phyloP scores from a whole-genome alignment of 768 basidiomycete genomes.

The Termitomyces sp. region DNA sequence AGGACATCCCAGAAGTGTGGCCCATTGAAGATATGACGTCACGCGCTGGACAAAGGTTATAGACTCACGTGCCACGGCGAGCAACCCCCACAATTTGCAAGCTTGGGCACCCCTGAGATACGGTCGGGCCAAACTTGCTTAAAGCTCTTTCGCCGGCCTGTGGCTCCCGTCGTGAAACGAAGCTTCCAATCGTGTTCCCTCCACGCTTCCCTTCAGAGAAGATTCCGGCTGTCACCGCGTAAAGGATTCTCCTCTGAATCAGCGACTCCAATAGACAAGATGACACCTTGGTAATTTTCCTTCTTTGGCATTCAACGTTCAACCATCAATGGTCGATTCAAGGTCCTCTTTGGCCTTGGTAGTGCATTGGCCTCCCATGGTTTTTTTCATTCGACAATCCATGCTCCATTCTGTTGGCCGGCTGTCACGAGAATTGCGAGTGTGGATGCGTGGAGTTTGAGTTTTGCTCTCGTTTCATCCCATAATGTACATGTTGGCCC shows the following conservation, averaged over 20 bases:
- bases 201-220: not conserved
- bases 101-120: not conserved
- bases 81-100: not conserved
- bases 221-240: not conserved
- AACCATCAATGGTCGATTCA: not conserved
- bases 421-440: not conserved
- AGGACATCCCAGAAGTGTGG: not conserved
- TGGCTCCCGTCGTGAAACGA: not conserved
- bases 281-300: not conserved
- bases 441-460: not conserved
- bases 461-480: not conserved
- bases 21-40: slow-evolving; percentile 13
- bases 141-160: not conserved
- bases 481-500: not conserved
- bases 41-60: slow-evolving; percentile 8
- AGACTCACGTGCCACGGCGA: not conserved
- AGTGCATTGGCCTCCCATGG: not conserved
- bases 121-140: not conserved
- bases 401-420: not conserved
- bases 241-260: not conserved
- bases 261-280: not conserved
- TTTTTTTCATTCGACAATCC: not conserved
- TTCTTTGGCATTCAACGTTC: not conserved
- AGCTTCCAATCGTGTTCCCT: not conserved
- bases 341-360: not conserved